Evolutionary conservation across 768 basidiomycete genomes (phyloP).

Genomic region (Coprinopsis sp.): DNA sequence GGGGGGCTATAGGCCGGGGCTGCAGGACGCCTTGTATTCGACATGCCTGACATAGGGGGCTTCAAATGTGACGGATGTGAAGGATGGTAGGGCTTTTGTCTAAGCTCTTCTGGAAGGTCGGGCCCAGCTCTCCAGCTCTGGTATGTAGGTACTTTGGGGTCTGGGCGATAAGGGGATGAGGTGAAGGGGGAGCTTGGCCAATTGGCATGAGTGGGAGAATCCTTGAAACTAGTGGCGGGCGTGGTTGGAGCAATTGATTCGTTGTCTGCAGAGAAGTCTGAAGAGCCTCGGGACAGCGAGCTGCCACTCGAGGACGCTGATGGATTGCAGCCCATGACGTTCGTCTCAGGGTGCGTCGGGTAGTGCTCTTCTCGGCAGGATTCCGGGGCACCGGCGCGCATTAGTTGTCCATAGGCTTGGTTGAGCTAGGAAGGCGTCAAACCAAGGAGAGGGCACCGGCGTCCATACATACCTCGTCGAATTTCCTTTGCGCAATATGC

Average conservation of each 20-base stretch:
- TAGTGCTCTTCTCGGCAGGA: conserved; percentile 9
- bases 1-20: conserved; percentile 3
- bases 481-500: conserved; percentile 48
- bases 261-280: conserved; percentile 5
- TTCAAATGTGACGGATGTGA: conserved; percentile 8
- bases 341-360: conserved; percentile 2
- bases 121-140: conserved; percentile 11
- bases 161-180: conserved; percentile 5
- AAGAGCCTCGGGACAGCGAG: not conserved
- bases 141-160: conserved; percentile 1
- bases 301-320: conserved; percentile 2
- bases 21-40: conserved; percentile 4
- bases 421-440: conserved; percentile 35
- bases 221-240: conserved; percentile 11
- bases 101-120: conserved; percentile 9
- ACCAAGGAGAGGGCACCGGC: not conserved
- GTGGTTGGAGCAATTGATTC: conserved; percentile 6
- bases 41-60: not conserved
- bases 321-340: not conserved
- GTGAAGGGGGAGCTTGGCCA: conserved; percentile 2
- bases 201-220: conserved; percentile 6
- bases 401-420: conserved; percentile 51
- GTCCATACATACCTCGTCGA: conserved; percentile 46
- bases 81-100: not conserved
- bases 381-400: conserved; percentile 23